Evolutionary conservation across 2,329 filamentous ascomycete genomes (phyloP).

Genomic region (Cercospora zeae-maydis): DNA sequence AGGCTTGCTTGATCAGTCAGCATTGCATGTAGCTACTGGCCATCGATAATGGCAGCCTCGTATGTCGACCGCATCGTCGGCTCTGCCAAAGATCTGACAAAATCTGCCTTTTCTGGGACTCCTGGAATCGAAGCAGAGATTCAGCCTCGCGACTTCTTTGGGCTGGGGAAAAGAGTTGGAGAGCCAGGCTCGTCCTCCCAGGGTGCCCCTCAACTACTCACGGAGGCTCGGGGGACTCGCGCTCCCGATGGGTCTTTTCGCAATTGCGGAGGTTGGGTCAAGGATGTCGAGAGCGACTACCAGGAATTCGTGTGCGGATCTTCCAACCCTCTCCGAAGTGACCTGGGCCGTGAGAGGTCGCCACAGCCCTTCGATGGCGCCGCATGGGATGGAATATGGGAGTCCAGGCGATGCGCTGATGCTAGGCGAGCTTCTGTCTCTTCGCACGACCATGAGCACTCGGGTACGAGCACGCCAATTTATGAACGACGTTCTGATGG

Average conservation of each 20-base stretch:
- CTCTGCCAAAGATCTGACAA: constrained; percentile 17
- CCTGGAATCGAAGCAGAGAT: constrained; percentile 17
- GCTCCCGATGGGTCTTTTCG: not conserved
- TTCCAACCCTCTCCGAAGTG: not conserved
- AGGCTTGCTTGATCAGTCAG: not conserved
- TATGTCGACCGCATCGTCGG: constrained; percentile 12
- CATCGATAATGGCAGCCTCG: not conserved
- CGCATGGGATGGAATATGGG: not conserved
- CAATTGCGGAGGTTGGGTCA: not conserved
- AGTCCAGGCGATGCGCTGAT: not conserved
- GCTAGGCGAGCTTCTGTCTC: not conserved
- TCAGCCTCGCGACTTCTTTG: not conserved
- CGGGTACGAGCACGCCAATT: not conserved
- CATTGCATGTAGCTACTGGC: not conserved
- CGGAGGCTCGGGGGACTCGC: not conserved
- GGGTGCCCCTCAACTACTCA: constrained; percentile 3
- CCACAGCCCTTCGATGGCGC: not conserved
- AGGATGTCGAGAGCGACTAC: constrained; percentile 12
- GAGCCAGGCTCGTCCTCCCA: not conserved
- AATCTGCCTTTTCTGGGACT: constrained; percentile 17
- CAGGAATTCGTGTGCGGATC: not conserved
- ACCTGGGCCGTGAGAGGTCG: not conserved
- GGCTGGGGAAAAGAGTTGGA: constrained; percentile 12
- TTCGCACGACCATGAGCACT: not conserved
- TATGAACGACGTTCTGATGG: constrained; percentile 11